phyloP scores from a whole-genome alignment of 1,284 basidiomycete genomes.

The Caloboletus firmus region DNA sequence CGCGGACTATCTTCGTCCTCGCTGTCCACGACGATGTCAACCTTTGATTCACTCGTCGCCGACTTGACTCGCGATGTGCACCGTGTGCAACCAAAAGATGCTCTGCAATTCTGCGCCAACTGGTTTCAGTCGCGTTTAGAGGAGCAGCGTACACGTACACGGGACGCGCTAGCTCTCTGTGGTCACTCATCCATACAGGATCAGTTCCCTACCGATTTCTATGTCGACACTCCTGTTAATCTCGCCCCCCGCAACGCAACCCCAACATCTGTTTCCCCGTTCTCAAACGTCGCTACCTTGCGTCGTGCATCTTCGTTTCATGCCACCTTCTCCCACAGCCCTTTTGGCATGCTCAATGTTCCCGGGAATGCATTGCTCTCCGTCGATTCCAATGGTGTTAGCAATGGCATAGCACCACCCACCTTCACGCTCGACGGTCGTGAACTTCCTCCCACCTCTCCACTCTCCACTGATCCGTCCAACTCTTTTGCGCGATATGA shows the following conservation, averaged over 20 bases:
- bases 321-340: conserved; percentile 56
- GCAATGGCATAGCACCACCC: conserved; percentile 42
- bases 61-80: conserved; percentile 87
- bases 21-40: conserved; percentile 46
- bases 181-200: conserved; percentile 48
- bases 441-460: conserved; percentile 62
- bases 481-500: conserved; percentile 55
- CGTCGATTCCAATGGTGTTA: conserved; percentile 37
- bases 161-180: conserved; percentile 61
- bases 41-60: conserved; percentile 76
- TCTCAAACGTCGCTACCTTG: conserved; percentile 43
- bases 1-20: background rate
- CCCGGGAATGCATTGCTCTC: conserved; percentile 72
- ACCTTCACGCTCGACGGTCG: conserved; percentile 59
- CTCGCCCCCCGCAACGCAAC: conserved; percentile 29
- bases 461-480: conserved; percentile 43
- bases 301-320: conserved; percentile 52
- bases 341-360: conserved; percentile 74
- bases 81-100: conserved; percentile 83
- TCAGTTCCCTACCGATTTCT: conserved; percentile 57
- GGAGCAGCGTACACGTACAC: conserved; percentile 72
- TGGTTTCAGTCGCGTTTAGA: conserved; percentile 92
- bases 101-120: conserved; percentile 91
- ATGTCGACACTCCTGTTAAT: conserved; percentile 53
- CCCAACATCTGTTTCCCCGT: conserved; percentile 47